These are phyloP conservation scores for Talaromyces sp. DNA, from an alignment of 2,329 filamentous ascomycete genomes.

Conservation along the genomic window DNA sequence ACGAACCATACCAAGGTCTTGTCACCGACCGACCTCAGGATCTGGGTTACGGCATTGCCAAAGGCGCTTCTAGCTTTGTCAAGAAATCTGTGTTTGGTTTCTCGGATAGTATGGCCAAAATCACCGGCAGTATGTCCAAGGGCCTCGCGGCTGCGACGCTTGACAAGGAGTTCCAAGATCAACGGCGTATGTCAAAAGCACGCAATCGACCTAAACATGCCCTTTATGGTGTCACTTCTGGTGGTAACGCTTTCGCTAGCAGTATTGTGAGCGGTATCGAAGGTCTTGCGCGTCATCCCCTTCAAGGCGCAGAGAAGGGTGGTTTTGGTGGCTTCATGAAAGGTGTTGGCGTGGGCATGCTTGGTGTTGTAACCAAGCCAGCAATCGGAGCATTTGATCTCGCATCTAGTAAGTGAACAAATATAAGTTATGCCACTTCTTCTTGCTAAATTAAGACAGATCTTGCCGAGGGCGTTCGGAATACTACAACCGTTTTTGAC, in stretches of 20 bases:
- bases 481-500: constrained; percentile 98
- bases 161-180: constrained; percentile 98
- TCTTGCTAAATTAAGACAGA: constrained; percentile 40
- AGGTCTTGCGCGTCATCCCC: constrained; percentile 84
- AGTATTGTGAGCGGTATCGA: constrained; percentile 92
- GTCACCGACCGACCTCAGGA: constrained; percentile 96
- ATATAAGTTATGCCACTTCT: background rate
- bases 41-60: constrained; percentile 89
- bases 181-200: constrained; percentile 85
- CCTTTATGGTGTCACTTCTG: constrained; percentile 90
- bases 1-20: constrained; percentile 96
- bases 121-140: constrained; percentile 95
- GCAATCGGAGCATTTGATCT: constrained; percentile 96
- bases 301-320: constrained; percentile 94
- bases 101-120: constrained; percentile 94
- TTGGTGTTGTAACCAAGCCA: constrained; percentile 94
- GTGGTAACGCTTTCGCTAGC: constrained; percentile 89
- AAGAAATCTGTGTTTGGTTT: constrained; percentile 99
- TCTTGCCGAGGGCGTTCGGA: constrained; percentile 93
- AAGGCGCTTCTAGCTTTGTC: constrained; percentile 92
- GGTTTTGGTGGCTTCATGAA: constrained; percentile 94
- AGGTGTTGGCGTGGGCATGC: constrained; percentile 89
- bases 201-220: constrained; percentile 96
- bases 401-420: constrained; percentile 63
- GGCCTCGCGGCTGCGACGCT: constrained; percentile 91